Evolutionary conservation across 1,284 basidiomycete species (phyloP), one percentile per base, ranked within the genome.

Genomic region (Rhodotorula sp.): DNA sequence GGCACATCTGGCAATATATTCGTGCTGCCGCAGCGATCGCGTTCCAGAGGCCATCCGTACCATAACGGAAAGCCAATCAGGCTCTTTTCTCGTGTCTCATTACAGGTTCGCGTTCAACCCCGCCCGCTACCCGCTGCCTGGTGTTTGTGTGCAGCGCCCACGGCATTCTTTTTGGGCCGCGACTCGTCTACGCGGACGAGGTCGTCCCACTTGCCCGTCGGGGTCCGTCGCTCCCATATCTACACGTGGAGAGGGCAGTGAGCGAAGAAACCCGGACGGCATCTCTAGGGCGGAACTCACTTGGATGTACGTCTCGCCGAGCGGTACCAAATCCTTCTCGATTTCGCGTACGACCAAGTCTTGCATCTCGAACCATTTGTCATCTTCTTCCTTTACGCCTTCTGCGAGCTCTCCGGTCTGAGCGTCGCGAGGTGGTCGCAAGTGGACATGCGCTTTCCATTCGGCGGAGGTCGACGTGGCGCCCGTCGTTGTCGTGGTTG

Each of bases 331-430:
- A 79, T 97, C 94, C 80, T 90, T 91, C 73, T 95, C 86, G 46
- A 93, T 91, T 79, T 97, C 93, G 78, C 95, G 91, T 14, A 99
- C 95, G 68, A 96, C 91, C 69, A 99, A 84, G 83, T 99, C 96
- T 81, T 99, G 95, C 68, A 98, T 91, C 82, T 94, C 90, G 81
- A 91, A 91, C 96, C 96, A 99, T 80, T 91, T 91, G 80, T 97
- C 94, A 63, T 85, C 86, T 68, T 93, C 91, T 44, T 88, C 90
- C 42, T 63, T 70, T 26, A 66, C 22, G 0, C 67, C 62, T 37
- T 29, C 51, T 2, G 29, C 54, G 46, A 54, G 29, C 54, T 51
- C 59, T 54, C 58, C 63, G 56, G 49, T 57, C 30, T 12, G 45
- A 6, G 48, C 64, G 86, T 87, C 53, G 24, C 75, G 33, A 30